phyloP scores from a whole-genome alignment of 176 grass and related monocot species.

The Poa pratensis region DNA sequence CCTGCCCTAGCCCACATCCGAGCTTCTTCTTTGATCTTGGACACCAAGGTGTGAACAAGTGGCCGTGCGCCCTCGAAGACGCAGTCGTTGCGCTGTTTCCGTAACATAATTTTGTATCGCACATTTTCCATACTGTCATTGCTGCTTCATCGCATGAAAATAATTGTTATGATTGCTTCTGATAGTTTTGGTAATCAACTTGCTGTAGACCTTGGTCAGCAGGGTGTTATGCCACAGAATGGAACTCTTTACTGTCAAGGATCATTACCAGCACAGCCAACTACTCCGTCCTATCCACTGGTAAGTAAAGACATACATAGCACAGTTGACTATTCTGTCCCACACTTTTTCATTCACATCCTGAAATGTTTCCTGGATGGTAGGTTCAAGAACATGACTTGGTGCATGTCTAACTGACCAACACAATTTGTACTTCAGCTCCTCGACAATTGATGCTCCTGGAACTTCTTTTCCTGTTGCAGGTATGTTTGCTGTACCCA shows the following conservation, averaged over 20 bases:
- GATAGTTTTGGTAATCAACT: neutral
- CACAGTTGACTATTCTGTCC: neutral
- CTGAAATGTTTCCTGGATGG: neutral
- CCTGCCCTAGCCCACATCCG: too few species aligned
- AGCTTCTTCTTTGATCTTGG: too few species aligned
- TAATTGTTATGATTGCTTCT: neutral
- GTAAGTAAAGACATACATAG: neutral
- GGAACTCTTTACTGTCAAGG: neutral
- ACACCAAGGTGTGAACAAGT: too few species aligned
- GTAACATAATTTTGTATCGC: too few species aligned
- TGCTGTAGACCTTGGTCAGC: neutral
- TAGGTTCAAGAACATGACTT: neutral
- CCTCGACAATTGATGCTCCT: neutral
- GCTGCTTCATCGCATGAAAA: neutral
- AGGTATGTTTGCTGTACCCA: neutral
- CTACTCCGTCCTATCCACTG: neutral
- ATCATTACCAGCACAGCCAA: too few species aligned
- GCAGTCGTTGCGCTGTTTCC: too few species aligned
- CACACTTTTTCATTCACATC: neutral
- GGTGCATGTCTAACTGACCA: neutral
- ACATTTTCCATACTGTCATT: neutral
- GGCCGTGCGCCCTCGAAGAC: too few species aligned
- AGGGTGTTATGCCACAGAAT: neutral
- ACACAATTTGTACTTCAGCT: neutral
- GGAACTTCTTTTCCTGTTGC: constrained; percentile 5